Evolutionary conservation across 176 grass and related monocot genomes (phyloP).

Genomic region (Raddia distichophylla): DNA sequence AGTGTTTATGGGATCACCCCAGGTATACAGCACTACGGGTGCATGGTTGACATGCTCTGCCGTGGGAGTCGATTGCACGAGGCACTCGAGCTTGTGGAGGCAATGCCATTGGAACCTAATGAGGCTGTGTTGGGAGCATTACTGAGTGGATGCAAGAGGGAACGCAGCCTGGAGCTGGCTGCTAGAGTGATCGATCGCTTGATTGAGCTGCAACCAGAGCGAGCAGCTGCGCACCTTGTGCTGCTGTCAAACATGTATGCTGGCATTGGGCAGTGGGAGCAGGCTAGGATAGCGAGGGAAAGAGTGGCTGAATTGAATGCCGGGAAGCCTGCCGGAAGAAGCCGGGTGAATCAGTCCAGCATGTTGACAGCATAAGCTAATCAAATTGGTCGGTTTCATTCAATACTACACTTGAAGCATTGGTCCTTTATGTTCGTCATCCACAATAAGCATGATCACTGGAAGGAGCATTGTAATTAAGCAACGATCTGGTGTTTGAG

Average conservation of each 20-base stretch:
- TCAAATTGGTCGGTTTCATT: neutral
- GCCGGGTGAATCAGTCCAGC: no score
- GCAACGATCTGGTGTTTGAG: neutral
- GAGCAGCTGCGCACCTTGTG: slow-evolving; percentile 59
- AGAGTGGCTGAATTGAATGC: slow-evolving; percentile 45
- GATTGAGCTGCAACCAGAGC: slow-evolving; percentile 45
- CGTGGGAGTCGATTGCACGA: slow-evolving; percentile 43
- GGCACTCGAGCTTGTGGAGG: slow-evolving; percentile 55
- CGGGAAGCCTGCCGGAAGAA: slow-evolving; percentile 47
- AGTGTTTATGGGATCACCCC: slow-evolving; percentile 57
- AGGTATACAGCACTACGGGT: slow-evolving; percentile 66
- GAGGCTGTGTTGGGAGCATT: slow-evolving; percentile 55
- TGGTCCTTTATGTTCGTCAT: neutral
- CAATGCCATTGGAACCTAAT: slow-evolving; percentile 58
- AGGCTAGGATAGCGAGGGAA: slow-evolving; percentile 50
- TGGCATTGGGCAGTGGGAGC: slow-evolving; percentile 39
- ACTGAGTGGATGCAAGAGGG: slow-evolving; percentile 57
- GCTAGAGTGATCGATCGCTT: slow-evolving; percentile 46
- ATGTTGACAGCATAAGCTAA: slow-evolving; percentile 21
- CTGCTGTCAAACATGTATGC: slow-evolving; percentile 69
- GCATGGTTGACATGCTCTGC: slow-evolving; percentile 75
- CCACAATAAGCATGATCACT: neutral
- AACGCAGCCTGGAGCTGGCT: slow-evolving; percentile 62
- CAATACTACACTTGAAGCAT: neutral
- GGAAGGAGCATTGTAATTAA: neutral